Evolutionary conservation across 805 yeast genomes (phyloP), one percentile per base, ranked within the genome.

Genomic region (Zygosaccharomyces rouxii): DNA sequence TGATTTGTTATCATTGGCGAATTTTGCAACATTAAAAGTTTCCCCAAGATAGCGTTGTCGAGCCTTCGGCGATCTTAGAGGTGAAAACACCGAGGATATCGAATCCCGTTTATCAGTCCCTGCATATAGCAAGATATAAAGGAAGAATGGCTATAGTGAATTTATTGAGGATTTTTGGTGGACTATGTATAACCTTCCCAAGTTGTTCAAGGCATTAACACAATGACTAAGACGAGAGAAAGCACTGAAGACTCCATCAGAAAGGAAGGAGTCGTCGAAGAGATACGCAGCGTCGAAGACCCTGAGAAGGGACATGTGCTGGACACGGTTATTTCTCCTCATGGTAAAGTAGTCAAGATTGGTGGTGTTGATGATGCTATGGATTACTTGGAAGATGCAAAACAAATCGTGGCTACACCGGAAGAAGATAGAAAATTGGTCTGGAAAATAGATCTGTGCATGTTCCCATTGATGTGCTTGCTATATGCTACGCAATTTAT

Each of bases 381-480:
- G 40, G 49, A 46, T 21, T 31, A 28, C 13, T 46, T 49, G 11
- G 37, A 41, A 28, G 47, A 44, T n/a, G 48, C 47, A 6, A 42
- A 46, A 6, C 44, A 46, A 4, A 16, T 46, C 26, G 35, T 46
- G 14, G 44, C 42, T 10, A 42, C 49, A 7, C 49, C 47, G 6
- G 49, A 46, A 26, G 47, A 41, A 18, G 47, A 49, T 28, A 37
- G 30, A 22, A 46, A 31, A 25, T 18, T 49, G 13, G 44, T 46
- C 16, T 37, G 47, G 29, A 49, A 49, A 42, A 46, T 49, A 23
- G 52, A 49, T 42, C 13, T 46, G n/a, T 46, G 47, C 28, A 42
- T 49, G 35, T 48, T 45, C 28, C 52, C 52, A 6, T 21, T 49
- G 11, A 49, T 49, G 30, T 49, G 52, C 47, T 16, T 37, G 2